Percentiles rank a stretch among this genome's conserved stretches.
These are phyloP conservation scores for Sporothrix curviconia DNA, from an alignment of 2,329 filamentous ascomycete species.

Conservation along the genomic window DNA sequence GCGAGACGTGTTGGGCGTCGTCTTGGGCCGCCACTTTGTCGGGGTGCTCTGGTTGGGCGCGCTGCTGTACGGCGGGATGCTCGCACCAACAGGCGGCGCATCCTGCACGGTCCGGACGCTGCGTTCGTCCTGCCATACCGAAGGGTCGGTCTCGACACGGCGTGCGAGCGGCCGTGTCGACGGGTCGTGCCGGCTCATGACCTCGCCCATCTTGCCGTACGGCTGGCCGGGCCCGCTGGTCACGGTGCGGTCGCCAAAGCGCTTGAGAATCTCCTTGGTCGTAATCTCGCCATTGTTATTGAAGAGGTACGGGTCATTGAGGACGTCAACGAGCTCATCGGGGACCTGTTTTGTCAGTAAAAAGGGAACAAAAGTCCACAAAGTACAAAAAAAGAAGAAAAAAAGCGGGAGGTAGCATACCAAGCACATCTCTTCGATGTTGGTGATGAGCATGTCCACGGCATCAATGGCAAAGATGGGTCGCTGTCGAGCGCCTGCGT, in stretches of 20 bases:
- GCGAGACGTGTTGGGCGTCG: constrained; percentile 35
- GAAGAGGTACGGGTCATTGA: constrained; percentile 78
- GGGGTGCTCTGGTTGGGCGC: constrained; percentile 42
- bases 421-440: constrained; percentile 95
- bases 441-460: constrained; percentile 82
- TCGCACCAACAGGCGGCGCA: constrained; percentile 29
- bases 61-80: constrained; percentile 15
- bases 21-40: constrained; percentile 41
- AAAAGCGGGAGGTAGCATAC: constrained; percentile 52
- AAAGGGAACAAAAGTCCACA: constrained; percentile 21
- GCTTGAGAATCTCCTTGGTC: constrained; percentile 92
- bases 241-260: constrained; percentile 68
- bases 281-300: constrained; percentile 80
- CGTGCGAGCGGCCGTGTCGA: constrained; percentile 47
- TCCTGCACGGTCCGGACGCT: constrained; percentile 74
- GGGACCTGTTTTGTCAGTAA: constrained; percentile 61
- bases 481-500: constrained; percentile 69
- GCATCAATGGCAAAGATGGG: constrained; percentile 88
- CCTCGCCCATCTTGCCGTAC: constrained; percentile 52
- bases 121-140: constrained; percentile 75
- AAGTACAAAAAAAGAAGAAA: not conserved
- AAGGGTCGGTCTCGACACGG: constrained; percentile 80
- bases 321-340: constrained; percentile 78
- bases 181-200: constrained; percentile 53
- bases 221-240: constrained; percentile 46